A percentile compares a stretch with the other conserved stretches of the same genome.
Evolutionary conservation across 148 eudicot species (phyloP).

Genomic region (Euryodendron excelsum): DNA sequence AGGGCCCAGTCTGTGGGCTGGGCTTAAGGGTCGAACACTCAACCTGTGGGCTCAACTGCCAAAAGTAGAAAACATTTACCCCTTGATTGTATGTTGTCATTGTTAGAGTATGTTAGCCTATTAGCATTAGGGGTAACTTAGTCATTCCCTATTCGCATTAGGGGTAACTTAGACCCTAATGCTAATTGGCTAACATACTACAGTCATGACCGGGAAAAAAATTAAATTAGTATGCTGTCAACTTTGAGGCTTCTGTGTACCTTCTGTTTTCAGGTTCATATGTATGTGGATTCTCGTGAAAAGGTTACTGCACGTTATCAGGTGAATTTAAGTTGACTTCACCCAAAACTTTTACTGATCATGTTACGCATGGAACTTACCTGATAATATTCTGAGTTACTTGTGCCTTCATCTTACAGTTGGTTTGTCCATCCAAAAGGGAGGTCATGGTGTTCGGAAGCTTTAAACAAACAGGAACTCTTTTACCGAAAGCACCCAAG

Average conservation of each 20-base stretch:
- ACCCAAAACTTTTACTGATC: not conserved
- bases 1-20: too few species aligned
- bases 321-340: constrained; percentile 41
- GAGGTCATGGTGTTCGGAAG: constrained; percentile 98
- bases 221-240: not conserved
- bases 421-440: constrained; percentile 94
- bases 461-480: constrained; percentile 91
- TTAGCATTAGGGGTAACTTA: too few species aligned
- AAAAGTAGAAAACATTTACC: not conserved
- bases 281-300: constrained; percentile 88
- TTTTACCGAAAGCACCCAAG: constrained; percentile 95
- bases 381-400: not conserved
- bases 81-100: not conserved
- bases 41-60: not conserved
- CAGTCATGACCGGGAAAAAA: too few species aligned
- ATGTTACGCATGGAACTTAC: not conserved
- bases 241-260: not conserved
- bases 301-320: constrained; percentile 97
- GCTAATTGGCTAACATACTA: too few species aligned
- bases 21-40: too few species aligned
- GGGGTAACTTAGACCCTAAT: too few species aligned
- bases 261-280: constrained; percentile 65
- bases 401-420: constrained; percentile 35
- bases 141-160: too few species aligned
- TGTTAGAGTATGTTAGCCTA: not conserved